Evolutionary conservation across 2,329 filamentous ascomycete genomes (phyloP), one percentile per base, ranked within the genome.

Genomic region (Epichloe sibirici): DNA sequence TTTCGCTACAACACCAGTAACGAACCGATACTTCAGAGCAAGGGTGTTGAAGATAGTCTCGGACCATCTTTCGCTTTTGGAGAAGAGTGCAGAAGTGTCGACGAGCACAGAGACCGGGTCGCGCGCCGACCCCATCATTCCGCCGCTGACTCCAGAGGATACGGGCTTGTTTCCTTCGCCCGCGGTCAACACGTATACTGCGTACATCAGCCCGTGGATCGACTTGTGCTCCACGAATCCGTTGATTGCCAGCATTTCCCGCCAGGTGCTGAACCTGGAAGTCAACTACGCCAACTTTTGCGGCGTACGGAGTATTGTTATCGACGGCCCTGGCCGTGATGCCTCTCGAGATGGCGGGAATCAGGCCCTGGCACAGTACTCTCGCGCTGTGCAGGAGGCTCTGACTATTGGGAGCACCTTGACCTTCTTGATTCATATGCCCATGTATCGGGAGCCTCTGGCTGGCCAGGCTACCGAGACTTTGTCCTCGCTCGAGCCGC

Each of bases 241-340:
- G 6, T 69, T 91, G 56, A 83, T 97, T 57, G 83, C 89, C 7
- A 88, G 87, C 65, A 78, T 97, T 54, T 96, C 91, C 38, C 82
- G 88, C 45, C 91, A 96, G 69, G 86, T 95, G 6, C 74, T 98
- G 57, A 90, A 90, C 65, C 77, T 95, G 40, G 93, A 98, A 66
- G 79, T 97, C 47, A 87, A 89, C 48, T 98, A 96, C 70, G 93
- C 94, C 57, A 90, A 89, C 57, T 98, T 97, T 70, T 96, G 90
- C 63, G 94, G 94, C 38, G 79, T 93, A 47, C 82, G 83, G 52
- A 94, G 86, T 67, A 76, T 97, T 54, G 74, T 97, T 49, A 75
- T 98, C 34, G 83, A 85, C 2, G 90, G 90, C 0, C 93, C 93
- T 3, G 78, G 79, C 57, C 71, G 81, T 13, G 79, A 85, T 57